A percentile compares a stretch with the other conserved stretches of the same genome.
These are phyloP conservation scores for Trichoderma asperelloides DNA, from an alignment of 495 filamentous ascomycete species.

Conservation along the genomic window DNA sequence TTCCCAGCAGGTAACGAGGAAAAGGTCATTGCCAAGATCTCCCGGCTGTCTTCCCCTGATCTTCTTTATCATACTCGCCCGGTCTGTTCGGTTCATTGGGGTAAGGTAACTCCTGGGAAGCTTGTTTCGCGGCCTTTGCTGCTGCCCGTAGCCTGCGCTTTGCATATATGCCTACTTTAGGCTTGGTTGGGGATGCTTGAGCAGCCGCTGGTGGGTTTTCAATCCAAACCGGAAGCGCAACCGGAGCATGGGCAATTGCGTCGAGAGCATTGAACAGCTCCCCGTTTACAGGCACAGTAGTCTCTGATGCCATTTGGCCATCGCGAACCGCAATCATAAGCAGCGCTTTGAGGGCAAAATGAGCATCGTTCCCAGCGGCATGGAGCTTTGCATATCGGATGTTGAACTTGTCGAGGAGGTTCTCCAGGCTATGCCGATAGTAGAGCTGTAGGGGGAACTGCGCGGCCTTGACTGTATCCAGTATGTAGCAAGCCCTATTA, in stretches of 20 bases:
- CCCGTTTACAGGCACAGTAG: no score
- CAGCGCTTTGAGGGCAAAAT: conserved; percentile 10
- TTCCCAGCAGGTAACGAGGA: no score
- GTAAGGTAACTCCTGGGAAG: background rate
- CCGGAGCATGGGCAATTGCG: no score
- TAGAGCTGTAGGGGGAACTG: conserved; percentile 9
- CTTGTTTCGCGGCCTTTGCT: background rate
- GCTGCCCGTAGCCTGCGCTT: background rate
- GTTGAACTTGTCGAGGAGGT: conserved; percentile 11
- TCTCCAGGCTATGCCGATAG: conserved; percentile 11
- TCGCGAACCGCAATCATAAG: conserved; percentile 12
- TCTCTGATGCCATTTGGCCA: no score
- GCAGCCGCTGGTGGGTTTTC: background rate
- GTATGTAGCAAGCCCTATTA: background rate
- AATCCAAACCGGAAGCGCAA: background rate
- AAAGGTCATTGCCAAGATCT: no score
- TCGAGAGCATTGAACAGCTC: no score
- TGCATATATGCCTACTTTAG: background rate
- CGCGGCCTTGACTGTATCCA: conserved; percentile 11
- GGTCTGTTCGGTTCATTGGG: background rate
- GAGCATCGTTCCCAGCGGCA: conserved; percentile 13
- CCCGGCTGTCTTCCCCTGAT: no score
- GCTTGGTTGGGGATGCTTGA: background rate
- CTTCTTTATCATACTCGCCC: no score
- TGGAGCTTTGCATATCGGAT: conserved; percentile 13